phyloP scores from a whole-genome alignment of 306 rosid species.

The Casuarina cunninghamiana region DNA sequence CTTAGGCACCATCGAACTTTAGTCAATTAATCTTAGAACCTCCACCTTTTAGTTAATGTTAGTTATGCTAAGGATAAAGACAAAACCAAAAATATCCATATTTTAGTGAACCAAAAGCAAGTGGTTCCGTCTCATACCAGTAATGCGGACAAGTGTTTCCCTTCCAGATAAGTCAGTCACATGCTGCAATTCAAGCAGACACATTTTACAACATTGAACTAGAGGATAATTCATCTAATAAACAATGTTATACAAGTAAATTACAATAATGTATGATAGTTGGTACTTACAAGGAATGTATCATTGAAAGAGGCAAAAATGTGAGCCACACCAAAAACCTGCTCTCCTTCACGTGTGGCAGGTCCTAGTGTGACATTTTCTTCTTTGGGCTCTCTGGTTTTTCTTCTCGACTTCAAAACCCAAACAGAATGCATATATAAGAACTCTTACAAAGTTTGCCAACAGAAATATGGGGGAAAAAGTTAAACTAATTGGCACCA shows the following conservation, averaged over 20 bases:
- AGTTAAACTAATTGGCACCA: neutral
- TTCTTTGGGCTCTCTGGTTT: conserved; percentile 56
- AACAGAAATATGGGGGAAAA: neutral
- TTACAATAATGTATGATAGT: neutral
- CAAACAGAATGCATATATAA: neutral
- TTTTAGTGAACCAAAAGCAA: neutral
- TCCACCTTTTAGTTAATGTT: neutral
- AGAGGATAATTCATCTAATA: neutral
- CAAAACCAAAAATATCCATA: neutral
- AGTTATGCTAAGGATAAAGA: neutral
- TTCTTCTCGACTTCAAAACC: conserved; percentile 38
- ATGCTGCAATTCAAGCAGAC: conserved; percentile 46
- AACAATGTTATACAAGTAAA: neutral
- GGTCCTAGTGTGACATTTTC: conserved; percentile 54
- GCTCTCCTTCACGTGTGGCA: conserved; percentile 47
- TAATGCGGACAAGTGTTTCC: conserved; percentile 82
- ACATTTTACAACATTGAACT: neutral
- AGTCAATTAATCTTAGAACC: neutral
- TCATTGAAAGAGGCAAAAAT: conserved; percentile 56
- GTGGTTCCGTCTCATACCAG: conserved; percentile 36
- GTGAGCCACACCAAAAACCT: conserved; percentile 49
- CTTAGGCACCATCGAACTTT: neutral
- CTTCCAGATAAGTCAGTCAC: conserved; percentile 90
- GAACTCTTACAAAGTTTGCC: neutral
- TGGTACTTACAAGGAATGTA: conserved; percentile 41